Percentiles rank a stretch among this genome's conserved stretches.
phyloP scores from a whole-genome alignment of 768 basidiomycete species.

The Kwoniella dejecticola region DNA sequence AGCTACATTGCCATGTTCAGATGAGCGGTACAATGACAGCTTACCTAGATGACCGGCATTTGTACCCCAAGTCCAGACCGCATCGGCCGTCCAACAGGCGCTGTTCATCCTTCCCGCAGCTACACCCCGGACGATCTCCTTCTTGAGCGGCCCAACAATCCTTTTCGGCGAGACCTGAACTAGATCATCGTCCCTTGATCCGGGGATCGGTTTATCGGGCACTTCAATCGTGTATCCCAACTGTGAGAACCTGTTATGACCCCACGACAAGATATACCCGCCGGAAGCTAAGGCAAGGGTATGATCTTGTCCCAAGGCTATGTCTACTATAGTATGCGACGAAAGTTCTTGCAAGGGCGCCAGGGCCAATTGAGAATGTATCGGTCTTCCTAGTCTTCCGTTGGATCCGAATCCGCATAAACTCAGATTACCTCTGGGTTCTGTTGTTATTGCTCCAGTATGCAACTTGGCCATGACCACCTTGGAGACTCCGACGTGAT shows the following conservation, averaged over 20 bases:
- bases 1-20: too few relatives aligned
- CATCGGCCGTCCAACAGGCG: conserved; percentile 75
- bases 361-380: conserved; percentile 77
- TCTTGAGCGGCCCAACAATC: conserved; percentile 73
- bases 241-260: conserved; percentile 82
- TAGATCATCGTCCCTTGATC: conserved; percentile 63
- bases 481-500: conserved; percentile 65
- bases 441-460: conserved; percentile 76
- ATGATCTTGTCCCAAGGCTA: conserved; percentile 92
- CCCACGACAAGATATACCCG: conserved; percentile 89
- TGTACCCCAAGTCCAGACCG: conserved; percentile 73
- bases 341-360: conserved; percentile 65
- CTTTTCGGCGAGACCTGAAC: conserved; percentile 76
- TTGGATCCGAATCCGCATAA: conserved; percentile 88
- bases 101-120: conserved; percentile 85
- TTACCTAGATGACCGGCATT: conserved; percentile 92
- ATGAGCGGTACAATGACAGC: too few relatives aligned
- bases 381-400: conserved; percentile 77
- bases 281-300: conserved; percentile 77
- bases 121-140: conserved; percentile 74
- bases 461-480: conserved; percentile 85
- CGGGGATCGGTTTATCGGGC: conserved; percentile 33
- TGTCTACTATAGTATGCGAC: conserved; percentile 63
- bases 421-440: conserved; percentile 70
- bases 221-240: conserved; percentile 80